phyloP scores from a whole-genome alignment of 1,284 basidiomycete species.

The Moniliophthora roreri region DNA sequence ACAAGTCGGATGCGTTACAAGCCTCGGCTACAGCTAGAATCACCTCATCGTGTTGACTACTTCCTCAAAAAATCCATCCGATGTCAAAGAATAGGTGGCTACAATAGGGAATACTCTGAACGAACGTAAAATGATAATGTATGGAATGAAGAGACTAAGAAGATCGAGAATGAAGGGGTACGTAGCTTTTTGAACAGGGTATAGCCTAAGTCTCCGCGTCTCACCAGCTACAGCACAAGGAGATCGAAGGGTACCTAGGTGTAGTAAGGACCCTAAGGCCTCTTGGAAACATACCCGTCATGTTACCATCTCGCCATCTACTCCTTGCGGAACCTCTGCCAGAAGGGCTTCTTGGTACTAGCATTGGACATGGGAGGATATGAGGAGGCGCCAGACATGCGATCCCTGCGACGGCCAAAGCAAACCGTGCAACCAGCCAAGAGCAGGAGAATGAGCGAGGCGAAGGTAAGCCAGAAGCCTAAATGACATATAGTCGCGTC shows the following conservation, averaged over 20 bases:
- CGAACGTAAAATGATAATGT: too few relatives aligned
- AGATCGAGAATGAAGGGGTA: too few relatives aligned
- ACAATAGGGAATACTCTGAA: too few relatives aligned
- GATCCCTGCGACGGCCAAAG: constrained; percentile 59
- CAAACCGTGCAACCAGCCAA: constrained; percentile 68
- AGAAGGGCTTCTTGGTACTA: constrained; percentile 11
- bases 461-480: constrained; percentile 79
- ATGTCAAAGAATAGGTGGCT: too few relatives aligned
- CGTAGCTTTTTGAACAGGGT: too few relatives aligned
- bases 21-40: too few relatives aligned
- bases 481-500: constrained; percentile 6
- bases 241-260: background rate
- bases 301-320: background rate
- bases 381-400: constrained; percentile 39
- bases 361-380: constrained; percentile 25
- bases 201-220: too few relatives aligned
- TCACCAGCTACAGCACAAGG: too few relatives aligned
- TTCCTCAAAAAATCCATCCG: too few relatives aligned
- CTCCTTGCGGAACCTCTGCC: constrained; percentile 17
- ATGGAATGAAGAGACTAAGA: too few relatives aligned
- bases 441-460: constrained; percentile 60
- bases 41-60: too few relatives aligned
- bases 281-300: background rate
- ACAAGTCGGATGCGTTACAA: too few relatives aligned
- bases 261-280: background rate